These are phyloP conservation scores for Diaporthe citrichinensis DNA, from an alignment of 2,329 filamentous ascomycete genomes.

Conservation along the genomic window DNA sequence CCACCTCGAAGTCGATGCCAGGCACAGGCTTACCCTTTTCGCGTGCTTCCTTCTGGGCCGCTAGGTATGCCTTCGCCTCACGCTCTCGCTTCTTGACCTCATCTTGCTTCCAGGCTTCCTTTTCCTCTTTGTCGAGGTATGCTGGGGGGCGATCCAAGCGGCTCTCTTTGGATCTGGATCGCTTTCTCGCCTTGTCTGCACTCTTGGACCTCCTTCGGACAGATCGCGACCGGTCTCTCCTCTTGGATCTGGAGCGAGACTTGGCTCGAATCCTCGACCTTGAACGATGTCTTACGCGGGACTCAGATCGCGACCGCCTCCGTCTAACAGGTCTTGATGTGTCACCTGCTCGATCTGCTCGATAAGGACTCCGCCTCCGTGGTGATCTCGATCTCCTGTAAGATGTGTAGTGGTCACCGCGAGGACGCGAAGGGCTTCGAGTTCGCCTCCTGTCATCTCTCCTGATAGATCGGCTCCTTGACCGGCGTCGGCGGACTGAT, in stretches of 20 bases:
- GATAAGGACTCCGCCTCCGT: conserved; percentile 37
- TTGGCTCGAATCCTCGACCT: conserved; percentile 34
- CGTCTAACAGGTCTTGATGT: conserved; percentile 36
- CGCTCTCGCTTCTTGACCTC: conserved; percentile 74
- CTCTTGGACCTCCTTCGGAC: conserved; percentile 43
- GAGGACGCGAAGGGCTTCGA: conserved; percentile 47
- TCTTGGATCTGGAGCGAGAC: conserved; percentile 37
- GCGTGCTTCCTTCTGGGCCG: conserved; percentile 72
- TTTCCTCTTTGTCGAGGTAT: conserved; percentile 61
- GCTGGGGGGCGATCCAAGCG: conserved; percentile 47
- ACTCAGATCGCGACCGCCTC: conserved; percentile 37
- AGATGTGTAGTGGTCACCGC: conserved; percentile 45
- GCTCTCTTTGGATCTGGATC: conserved; percentile 57
- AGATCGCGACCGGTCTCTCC: conserved; percentile 39
- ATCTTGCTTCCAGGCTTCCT: conserved; percentile 71
- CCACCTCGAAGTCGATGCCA: conserved; percentile 67
- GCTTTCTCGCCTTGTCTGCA: conserved; percentile 55
- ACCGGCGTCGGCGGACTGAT: conserved; percentile 47
- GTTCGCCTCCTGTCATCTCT: conserved; percentile 48
- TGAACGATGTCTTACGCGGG: conserved; percentile 32
- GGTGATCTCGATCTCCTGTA: conserved; percentile 42
- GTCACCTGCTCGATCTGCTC: conserved; percentile 37
- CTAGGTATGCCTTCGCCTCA: conserved; percentile 75
- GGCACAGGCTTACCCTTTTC: conserved; percentile 71
- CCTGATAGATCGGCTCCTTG: conserved; percentile 46